These are phyloP conservation scores for Aspergillus ochraceoroseus DNA, from an alignment of 2,329 filamentous ascomycete species.

Conservation along the genomic window DNA sequence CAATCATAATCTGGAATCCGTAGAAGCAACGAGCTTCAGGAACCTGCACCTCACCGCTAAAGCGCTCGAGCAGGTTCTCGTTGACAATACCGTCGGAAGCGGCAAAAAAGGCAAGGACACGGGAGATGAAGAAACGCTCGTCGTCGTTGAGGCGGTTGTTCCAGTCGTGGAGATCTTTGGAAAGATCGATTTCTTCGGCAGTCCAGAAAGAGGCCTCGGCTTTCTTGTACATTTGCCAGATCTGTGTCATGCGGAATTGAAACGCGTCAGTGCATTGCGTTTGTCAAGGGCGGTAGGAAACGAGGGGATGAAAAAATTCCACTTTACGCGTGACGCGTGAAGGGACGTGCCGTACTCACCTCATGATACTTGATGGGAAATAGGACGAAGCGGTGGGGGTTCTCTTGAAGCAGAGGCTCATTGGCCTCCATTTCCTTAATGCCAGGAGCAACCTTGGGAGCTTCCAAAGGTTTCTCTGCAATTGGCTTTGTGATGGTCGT, in stretches of 20 bases:
- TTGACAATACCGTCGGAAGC: constrained; percentile 99
- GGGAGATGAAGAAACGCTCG: constrained; percentile 96
- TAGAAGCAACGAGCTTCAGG: constrained; percentile 99
- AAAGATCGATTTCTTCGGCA: constrained; percentile 97
- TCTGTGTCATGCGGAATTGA: constrained; percentile 58
- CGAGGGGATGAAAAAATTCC: constrained; percentile 29
- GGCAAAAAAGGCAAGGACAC: constrained; percentile 98
- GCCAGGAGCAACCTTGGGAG: constrained; percentile 45
- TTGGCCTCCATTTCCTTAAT: constrained; percentile 67
- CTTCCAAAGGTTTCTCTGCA: constrained; percentile 42
- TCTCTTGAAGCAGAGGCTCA: constrained; percentile 92
- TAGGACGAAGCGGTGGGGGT: constrained; percentile 90
- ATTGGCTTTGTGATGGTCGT: constrained; percentile 54
- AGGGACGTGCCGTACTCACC: constrained; percentile 59
- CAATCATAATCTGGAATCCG: constrained; percentile 99
- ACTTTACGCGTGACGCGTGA: constrained; percentile 66
- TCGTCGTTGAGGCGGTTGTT: constrained; percentile 96
- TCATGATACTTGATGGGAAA: constrained; percentile 99
- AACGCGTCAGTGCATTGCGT: constrained; percentile 36
- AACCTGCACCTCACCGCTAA: constrained; percentile 93
- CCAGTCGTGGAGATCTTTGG: constrained; percentile 98
- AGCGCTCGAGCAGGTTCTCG: constrained; percentile 97
- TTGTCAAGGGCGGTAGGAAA: constrained; percentile 10
- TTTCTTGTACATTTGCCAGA: constrained; percentile 99
- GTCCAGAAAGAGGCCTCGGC: constrained; percentile 99